Evolutionary conservation across 225 moss, liverwort and hornwort genomes (phyloP).

Genomic region (Marchantia paleacea): DNA sequence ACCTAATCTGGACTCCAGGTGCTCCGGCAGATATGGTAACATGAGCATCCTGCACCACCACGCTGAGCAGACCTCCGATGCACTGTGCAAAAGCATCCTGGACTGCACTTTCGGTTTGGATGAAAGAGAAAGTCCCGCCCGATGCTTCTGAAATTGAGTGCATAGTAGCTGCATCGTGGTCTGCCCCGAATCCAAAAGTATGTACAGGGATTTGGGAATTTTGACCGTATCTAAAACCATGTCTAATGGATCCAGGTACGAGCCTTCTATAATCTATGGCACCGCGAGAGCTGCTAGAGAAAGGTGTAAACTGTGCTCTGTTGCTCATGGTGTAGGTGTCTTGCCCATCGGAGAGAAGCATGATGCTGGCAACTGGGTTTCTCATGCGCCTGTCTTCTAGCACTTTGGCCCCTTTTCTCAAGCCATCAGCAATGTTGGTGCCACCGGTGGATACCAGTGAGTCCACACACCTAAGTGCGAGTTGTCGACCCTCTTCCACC

Average conservation of each 20-base stretch:
- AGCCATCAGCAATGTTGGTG: slow-evolving; percentile 47
- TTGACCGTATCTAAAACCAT: slow-evolving; percentile 19
- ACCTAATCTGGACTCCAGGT: slow-evolving; percentile 30
- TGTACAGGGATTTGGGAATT: slow-evolving; percentile 37
- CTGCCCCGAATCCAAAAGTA: slow-evolving; percentile 50
- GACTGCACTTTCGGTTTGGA: slow-evolving; percentile 42
- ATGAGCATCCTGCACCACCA: slow-evolving; percentile 38
- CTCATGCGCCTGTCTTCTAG: slow-evolving; percentile 41
- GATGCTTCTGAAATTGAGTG: slow-evolving; percentile 43
- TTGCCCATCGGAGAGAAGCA: slow-evolving; percentile 51
- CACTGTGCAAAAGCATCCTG: slow-evolving; percentile 57
- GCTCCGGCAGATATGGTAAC: slow-evolving; percentile 25
- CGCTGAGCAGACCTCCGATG: slow-evolving; percentile 50
- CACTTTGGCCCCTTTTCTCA: slow-evolving; percentile 47
- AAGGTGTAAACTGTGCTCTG: slow-evolving; percentile 15
- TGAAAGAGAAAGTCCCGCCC: slow-evolving; percentile 53
- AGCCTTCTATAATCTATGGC: slow-evolving; percentile 23
- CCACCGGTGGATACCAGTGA: slow-evolving; percentile 47
- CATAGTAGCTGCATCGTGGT: slow-evolving; percentile 47
- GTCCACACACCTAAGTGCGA: slow-evolving; percentile 40
- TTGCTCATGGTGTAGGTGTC: slow-evolving; percentile 42
- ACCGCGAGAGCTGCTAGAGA: background rate
- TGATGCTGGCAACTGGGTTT: slow-evolving; percentile 47
- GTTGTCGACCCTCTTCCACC: slow-evolving; percentile 46
- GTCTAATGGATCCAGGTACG: slow-evolving; percentile 41